Percentiles rank a stretch among this genome's conserved stretches.
Evolutionary conservation across 768 basidiomycete genomes (phyloP).

Genomic region (Lentinula sp.): DNA sequence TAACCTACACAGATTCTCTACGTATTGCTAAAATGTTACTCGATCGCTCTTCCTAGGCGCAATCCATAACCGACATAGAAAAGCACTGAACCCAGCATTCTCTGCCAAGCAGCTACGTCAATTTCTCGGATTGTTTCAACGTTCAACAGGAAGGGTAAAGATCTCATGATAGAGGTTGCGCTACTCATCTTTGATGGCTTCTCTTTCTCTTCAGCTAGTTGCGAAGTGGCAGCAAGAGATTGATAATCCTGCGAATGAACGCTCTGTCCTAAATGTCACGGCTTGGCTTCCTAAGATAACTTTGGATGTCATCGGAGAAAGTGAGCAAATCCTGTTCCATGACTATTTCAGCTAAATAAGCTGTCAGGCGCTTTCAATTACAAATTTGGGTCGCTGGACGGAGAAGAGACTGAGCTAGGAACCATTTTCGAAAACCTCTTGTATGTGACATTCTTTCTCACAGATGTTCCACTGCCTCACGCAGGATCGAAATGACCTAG

Average conservation of each 20-base stretch:
- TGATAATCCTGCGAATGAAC: background rate
- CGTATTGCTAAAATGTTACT: background rate
- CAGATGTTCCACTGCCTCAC: background rate
- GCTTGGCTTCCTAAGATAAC: slow-evolving; percentile 22
- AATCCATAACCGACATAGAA: slow-evolving; percentile 23
- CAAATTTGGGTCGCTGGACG: slow-evolving; percentile 14
- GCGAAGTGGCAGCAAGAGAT: slow-evolving; percentile 7
- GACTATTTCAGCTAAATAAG: background rate
- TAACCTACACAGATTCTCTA: background rate
- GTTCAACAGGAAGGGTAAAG: slow-evolving; percentile 13
- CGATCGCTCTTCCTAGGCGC: slow-evolving; percentile 1
- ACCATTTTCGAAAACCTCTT: background rate
- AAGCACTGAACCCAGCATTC: slow-evolving; percentile 27
- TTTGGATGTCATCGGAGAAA: slow-evolving; percentile 28
- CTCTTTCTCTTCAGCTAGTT: slow-evolving; percentile 16
- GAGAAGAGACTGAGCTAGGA: background rate
- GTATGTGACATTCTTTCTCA: background rate
- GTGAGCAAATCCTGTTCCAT: slow-evolving; percentile 11
- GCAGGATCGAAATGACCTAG: background rate
- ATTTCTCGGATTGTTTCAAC: slow-evolving; percentile 19
- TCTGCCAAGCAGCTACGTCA: slow-evolving; percentile 17
- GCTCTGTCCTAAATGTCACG: slow-evolving; percentile 15
- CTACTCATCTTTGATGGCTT: background rate
- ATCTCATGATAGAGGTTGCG: background rate
- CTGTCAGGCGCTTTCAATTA: slow-evolving; percentile 22